Conservation (phyloP, 2,329 filamentous ascomycete species). For the Akanthomyces lecanii region DNA sequence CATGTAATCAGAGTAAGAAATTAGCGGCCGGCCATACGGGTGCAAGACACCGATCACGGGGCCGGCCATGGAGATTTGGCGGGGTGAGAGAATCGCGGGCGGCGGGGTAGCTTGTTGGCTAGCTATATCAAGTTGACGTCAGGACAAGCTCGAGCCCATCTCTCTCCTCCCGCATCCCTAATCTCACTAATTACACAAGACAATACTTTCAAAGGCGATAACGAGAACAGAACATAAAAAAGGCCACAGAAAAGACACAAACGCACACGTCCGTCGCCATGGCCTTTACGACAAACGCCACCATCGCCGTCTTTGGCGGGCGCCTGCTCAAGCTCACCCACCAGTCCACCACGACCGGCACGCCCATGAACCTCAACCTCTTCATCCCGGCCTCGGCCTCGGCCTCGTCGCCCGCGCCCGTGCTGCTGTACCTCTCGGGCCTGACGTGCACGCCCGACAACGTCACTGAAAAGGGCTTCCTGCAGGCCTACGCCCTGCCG, state of each 20-base stretch:
- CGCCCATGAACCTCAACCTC: conserved; percentile 88
- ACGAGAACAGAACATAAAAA: not conserved
- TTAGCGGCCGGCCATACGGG: conserved; percentile 7
- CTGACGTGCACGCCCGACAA: conserved; percentile 93
- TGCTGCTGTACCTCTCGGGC: conserved; percentile 90
- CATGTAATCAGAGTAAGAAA: not conserved
- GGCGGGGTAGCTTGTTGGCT: conserved; percentile 4
- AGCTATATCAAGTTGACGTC: conserved; percentile 8
- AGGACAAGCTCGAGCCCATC: not conserved
- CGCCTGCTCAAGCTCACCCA: conserved; percentile 93
- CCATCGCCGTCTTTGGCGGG: conserved; percentile 88
- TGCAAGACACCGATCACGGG: conserved; percentile 11
- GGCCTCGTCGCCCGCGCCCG: conserved; percentile 56
- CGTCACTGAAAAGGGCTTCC: conserved; percentile 78
- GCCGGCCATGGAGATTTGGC: not conserved
- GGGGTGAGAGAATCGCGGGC: conserved; percentile 1
- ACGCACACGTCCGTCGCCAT: conserved; percentile 40
- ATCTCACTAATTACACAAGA: not conserved
- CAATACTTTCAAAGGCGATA: not conserved
- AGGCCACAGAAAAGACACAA: not conserved
- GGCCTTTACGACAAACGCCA: conserved; percentile 84
- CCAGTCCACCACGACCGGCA: conserved; percentile 70
- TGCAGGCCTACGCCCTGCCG: conserved; percentile 75
- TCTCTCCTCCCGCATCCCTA: not conserved
- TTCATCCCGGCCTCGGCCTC: conserved; percentile 76